A percentile compares a stretch with the other conserved stretches of the same genome.
Conservation (phyloP, 176 grass and related monocot genomes). For the Tillandsia leiboldiana region DNA sequence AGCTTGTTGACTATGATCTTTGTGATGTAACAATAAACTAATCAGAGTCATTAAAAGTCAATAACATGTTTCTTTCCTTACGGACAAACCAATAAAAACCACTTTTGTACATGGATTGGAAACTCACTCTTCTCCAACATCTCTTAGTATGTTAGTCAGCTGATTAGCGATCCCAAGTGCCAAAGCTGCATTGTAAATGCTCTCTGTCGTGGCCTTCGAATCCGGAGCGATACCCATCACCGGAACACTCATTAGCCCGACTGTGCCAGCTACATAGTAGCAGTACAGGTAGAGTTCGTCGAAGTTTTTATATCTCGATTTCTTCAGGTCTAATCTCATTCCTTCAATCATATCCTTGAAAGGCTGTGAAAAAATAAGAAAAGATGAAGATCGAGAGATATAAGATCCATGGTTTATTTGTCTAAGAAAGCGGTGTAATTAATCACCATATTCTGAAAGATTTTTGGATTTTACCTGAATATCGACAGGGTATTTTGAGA, state of each 20-base stretch:
- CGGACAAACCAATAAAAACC: background rate
- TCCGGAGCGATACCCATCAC: constrained; percentile 83
- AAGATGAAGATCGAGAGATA: background rate
- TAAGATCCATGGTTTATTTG: background rate
- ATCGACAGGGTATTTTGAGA: constrained; percentile 63
- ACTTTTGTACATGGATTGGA: background rate
- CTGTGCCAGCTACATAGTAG: constrained; percentile 91
- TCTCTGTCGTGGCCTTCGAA: constrained; percentile 62
- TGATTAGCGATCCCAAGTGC: constrained; percentile 93
- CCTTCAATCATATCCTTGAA: constrained; percentile 98
- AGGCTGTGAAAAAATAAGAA: constrained; percentile 38
- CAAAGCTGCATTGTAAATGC: constrained; percentile 70
- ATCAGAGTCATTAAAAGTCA: background rate
- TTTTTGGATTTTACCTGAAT: constrained; percentile 56
- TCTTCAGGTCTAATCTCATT: constrained; percentile 86
- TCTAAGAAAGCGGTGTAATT: background rate
- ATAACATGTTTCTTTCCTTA: too few species aligned
- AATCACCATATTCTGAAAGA: background rate
- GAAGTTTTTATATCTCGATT: constrained; percentile 79
- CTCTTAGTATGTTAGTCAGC: constrained; percentile 94
- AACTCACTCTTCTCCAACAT: constrained; percentile 93
- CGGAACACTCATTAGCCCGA: constrained; percentile 91
- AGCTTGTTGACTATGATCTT: background rate
- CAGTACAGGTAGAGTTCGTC: constrained; percentile 97
- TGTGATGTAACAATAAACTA: background rate